Percentiles rank a stretch among this genome's conserved stretches.
These are phyloP conservation scores for Penicillium sp. DNA, from an alignment of 2,329 filamentous ascomycete genomes.

Conservation along the genomic window DNA sequence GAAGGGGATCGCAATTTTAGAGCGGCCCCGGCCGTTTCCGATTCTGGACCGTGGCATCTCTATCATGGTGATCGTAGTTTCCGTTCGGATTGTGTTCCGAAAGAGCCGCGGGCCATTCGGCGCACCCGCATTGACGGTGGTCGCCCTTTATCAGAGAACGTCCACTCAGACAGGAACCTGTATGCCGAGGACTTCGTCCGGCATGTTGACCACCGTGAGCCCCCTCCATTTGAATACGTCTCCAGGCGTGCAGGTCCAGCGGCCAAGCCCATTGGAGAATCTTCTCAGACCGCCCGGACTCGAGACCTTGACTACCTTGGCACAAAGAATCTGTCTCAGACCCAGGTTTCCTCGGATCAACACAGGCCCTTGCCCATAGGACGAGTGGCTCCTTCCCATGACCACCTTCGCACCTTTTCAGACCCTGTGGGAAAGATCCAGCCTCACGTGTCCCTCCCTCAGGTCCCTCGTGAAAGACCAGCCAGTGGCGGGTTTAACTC, in stretches of 20 bases:
- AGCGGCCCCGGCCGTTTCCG: slow-evolving; percentile 11
- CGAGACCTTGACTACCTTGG: slow-evolving; percentile 9
- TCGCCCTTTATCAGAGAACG: slow-evolving; percentile 13
- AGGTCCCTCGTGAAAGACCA: slow-evolving; percentile 13
- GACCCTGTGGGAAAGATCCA: slow-evolving; percentile 8
- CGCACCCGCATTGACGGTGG: slow-evolving; percentile 14
- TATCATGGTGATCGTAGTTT: slow-evolving; percentile 16
- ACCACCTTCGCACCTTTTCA: slow-evolving; percentile 10
- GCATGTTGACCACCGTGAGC: slow-evolving; percentile 24
- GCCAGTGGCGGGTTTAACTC: slow-evolving; percentile 12
- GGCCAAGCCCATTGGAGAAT: slow-evolving; percentile 12
- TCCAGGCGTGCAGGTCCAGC: slow-evolving; percentile 14
- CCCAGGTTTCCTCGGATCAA: slow-evolving; percentile 9
- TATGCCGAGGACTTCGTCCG: slow-evolving; percentile 35
- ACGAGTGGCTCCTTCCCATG: slow-evolving; percentile 11
- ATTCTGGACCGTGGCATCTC: slow-evolving; percentile 11
- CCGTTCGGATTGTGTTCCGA: slow-evolving; percentile 7
- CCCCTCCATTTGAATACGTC: slow-evolving; percentile 16
- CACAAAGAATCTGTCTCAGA: slow-evolving; percentile 14
- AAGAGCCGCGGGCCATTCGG: slow-evolving; percentile 12
- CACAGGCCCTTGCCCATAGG: slow-evolving; percentile 9
- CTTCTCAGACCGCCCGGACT: slow-evolving; percentile 8
- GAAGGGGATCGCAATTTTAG: slow-evolving; percentile 17
- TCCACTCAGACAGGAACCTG: slow-evolving; percentile 19
- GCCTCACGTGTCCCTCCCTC: slow-evolving; percentile 4